These are phyloP conservation scores for Fusarium sp. DNA, from an alignment of 2,329 filamentous ascomycete species.

Conservation along the genomic window DNA sequence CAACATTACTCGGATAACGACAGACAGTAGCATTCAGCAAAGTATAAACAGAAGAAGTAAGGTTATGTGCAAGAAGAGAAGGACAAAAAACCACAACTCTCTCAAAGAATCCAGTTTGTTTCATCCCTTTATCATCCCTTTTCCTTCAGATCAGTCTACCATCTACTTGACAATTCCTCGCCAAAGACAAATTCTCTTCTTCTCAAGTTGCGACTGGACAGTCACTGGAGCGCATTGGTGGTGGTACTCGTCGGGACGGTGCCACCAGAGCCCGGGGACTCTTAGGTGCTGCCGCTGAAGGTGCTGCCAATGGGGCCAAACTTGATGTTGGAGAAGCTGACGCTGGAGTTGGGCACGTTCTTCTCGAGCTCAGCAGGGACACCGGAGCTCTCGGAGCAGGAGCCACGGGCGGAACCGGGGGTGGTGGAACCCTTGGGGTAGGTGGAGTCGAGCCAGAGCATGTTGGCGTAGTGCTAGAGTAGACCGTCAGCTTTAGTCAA, in stretches of 20 bases:
- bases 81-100: conserved; percentile 25
- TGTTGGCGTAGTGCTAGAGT: conserved; percentile 70
- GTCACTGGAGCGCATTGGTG: conserved; percentile 58
- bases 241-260: conserved; percentile 57
- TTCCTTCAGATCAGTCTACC: background rate
- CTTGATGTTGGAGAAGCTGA: conserved; percentile 73
- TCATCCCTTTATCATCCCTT: background rate
- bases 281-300: conserved; percentile 49
- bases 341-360: conserved; percentile 63
- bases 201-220: background rate
- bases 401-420: conserved; percentile 68
- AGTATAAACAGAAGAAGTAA: conserved; percentile 34
- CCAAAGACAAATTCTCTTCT: background rate
- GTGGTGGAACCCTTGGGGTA: conserved; percentile 67
- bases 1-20: conserved; percentile 27
- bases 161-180: background rate
- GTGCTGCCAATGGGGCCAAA: conserved; percentile 71
- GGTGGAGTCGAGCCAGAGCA: conserved; percentile 82
- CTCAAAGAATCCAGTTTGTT: conserved; percentile 16
- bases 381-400: conserved; percentile 68
- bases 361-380: conserved; percentile 66
- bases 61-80: conserved; percentile 34
- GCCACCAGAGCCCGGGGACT: conserved; percentile 35
- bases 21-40: conserved; percentile 35
- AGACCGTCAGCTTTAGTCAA: conserved; percentile 16